These are phyloP conservation scores for Camillea tinctor DNA, from an alignment of 2,329 filamentous ascomycete genomes.

Conservation along the genomic window DNA sequence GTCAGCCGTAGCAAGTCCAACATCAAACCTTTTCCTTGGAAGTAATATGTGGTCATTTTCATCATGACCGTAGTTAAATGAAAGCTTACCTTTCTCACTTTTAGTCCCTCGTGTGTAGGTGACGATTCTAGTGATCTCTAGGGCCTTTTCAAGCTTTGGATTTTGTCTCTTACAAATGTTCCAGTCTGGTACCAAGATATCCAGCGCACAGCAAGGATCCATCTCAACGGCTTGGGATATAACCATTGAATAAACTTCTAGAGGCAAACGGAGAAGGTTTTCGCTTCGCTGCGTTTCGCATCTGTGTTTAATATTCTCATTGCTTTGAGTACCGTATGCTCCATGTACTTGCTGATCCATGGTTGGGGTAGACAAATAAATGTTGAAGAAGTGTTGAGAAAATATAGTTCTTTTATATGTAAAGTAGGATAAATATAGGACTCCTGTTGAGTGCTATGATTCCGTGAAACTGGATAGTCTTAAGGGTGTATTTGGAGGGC, in stretches of 20 bases:
- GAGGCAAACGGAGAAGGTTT: background rate
- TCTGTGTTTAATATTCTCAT: background rate
- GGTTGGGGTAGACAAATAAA: too few species aligned
- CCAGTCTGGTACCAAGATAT: slow-evolving; percentile 27
- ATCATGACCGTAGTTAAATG: slow-evolving; percentile 9
- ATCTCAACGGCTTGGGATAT: slow-evolving; percentile 4
- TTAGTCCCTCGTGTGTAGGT: slow-evolving; percentile 19
- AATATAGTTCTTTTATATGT: too few species aligned
- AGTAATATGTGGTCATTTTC: slow-evolving; percentile 22
- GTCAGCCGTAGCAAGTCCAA: slow-evolving; percentile 9
- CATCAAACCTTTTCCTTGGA: slow-evolving; percentile 13
- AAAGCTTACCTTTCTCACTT: slow-evolving; percentile 10
- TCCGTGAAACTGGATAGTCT: too few species aligned
- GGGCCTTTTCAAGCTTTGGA: slow-evolving; percentile 1
- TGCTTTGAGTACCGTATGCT: too few species aligned
- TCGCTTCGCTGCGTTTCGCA: background rate
- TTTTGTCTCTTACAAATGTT: slow-evolving; percentile 10
- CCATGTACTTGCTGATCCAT: too few species aligned
- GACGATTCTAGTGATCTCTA: slow-evolving; percentile 13
- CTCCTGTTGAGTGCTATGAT: too few species aligned
- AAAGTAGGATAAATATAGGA: too few species aligned
- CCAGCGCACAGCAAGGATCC: slow-evolving; percentile 17
- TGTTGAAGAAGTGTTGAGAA: too few species aligned
- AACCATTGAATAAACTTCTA: slow-evolving; percentile 5
- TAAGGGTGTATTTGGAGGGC: too few species aligned